Evolutionary conservation across 2,329 filamentous ascomycete species (phyloP).

Genomic region (Aspergillus ustus): DNA sequence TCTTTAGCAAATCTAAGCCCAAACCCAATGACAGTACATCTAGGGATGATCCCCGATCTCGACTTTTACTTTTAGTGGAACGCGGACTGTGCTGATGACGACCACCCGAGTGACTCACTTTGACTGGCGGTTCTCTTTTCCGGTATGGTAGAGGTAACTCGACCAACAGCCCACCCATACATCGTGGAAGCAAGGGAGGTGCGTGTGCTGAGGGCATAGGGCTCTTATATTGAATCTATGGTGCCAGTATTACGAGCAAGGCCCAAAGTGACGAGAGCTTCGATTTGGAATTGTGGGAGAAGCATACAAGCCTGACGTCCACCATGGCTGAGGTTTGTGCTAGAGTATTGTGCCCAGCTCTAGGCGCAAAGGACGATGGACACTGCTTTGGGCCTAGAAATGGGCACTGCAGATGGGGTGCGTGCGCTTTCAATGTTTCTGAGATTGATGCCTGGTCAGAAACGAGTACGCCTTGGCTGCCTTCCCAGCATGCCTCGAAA

Average conservation of each 20-base stretch:
- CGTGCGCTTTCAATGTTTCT: background rate
- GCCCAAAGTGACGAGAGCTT: background rate
- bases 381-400: too few species aligned
- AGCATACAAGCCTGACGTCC: background rate
- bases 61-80: background rate
- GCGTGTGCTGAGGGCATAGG: background rate
- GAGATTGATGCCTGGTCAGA: background rate
- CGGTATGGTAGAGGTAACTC: background rate
- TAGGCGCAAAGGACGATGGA: too few species aligned
- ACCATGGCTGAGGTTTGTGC: background rate
- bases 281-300: background rate
- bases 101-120: background rate
- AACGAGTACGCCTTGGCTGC: background rate
- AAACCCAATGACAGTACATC: background rate
- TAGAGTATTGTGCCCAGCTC: background rate
- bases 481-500: background rate
- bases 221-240: background rate
- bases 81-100: conserved; percentile 4
- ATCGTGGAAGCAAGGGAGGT: background rate
- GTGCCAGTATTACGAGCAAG: background rate
- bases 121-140: background rate
- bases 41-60: background rate
- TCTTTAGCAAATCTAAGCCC: background rate
- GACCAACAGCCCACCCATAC: background rate
- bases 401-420: background rate